These are phyloP conservation scores for Articulospora tetracladia DNA, from an alignment of 495 filamentous ascomycete genomes.

Conservation along the genomic window DNA sequence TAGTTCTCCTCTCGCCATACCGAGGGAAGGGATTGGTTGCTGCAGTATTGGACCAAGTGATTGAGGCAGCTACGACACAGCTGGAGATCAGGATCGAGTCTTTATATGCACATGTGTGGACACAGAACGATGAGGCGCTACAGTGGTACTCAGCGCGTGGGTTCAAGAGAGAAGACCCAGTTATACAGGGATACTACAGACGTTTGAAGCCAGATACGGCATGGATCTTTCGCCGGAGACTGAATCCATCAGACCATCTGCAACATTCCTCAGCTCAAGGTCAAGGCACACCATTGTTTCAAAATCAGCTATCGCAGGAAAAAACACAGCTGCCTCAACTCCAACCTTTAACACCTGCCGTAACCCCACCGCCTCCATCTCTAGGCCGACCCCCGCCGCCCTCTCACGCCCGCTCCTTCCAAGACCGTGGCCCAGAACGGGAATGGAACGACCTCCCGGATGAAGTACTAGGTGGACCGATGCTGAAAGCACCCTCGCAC, in stretches of 20 bases:
- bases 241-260: slow-evolving; percentile 18
- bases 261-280: not conserved
- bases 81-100: slow-evolving; percentile 27
- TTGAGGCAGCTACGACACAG: slow-evolving; percentile 34
- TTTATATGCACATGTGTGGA: slow-evolving; percentile 91
- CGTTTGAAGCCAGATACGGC: slow-evolving; percentile 78
- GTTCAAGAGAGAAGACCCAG: slow-evolving; percentile 54
- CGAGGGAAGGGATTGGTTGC: slow-evolving; percentile 74
- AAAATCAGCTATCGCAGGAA: not conserved
- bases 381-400: slow-evolving; percentile 1
- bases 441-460: slow-evolving; percentile 56
- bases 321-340: not conserved
- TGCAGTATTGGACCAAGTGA: slow-evolving; percentile 60
- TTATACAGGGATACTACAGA: slow-evolving; percentile 75
- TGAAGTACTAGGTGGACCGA: slow-evolving; percentile 33
- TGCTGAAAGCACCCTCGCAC: slow-evolving; percentile 14
- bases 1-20: slow-evolving; percentile 80
- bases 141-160: slow-evolving; percentile 84
- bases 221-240: slow-evolving; percentile 55
- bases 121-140: slow-evolving; percentile 79
- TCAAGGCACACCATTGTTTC: too few relatives aligned
- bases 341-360: not conserved
- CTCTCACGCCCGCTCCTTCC: slow-evolving; percentile 35
- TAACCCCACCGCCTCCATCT: not conserved
- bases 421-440: slow-evolving; percentile 44